Evolutionary conservation across 2,329 filamentous ascomycete species (phyloP).

Genomic region (Claviceps digitariae): DNA sequence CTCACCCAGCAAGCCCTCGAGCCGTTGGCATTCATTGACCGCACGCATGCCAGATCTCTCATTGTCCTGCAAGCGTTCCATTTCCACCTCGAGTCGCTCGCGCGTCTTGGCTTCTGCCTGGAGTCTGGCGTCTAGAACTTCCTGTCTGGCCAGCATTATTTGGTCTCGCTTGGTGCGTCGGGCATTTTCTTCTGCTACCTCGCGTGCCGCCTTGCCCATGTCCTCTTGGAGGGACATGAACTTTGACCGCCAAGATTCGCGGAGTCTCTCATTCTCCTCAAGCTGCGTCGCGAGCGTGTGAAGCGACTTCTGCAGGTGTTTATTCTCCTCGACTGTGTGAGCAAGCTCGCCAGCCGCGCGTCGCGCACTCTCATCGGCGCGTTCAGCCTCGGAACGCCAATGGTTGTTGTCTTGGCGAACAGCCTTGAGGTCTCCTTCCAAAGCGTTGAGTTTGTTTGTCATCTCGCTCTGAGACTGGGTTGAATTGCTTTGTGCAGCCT

Average conservation of each 20-base stretch:
- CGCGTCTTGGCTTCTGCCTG: conserved; percentile 60
- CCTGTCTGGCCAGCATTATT: conserved; percentile 63
- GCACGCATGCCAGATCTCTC: conserved; percentile 54
- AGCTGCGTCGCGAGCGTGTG: conserved; percentile 64
- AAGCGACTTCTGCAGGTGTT: conserved; percentile 60
- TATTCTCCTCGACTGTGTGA: conserved; percentile 45
- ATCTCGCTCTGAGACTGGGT: conserved; percentile 42
- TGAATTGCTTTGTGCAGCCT: conserved; percentile 48
- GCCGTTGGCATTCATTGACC: conserved; percentile 46
- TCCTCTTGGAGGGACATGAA: conserved; percentile 78
- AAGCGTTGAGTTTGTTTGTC: conserved; percentile 37
- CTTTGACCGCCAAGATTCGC: conserved; percentile 72
- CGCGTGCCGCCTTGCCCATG: conserved; percentile 64
- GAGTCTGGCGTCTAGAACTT: conserved; percentile 64
- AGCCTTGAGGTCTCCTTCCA: conserved; percentile 42
- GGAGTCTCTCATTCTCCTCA: conserved; percentile 72
- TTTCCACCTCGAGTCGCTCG: conserved; percentile 52
- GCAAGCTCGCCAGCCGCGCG: conserved; percentile 35
- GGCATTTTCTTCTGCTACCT: conserved; percentile 73
- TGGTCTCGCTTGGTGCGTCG: conserved; percentile 67
- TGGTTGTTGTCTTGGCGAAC: conserved; percentile 44
- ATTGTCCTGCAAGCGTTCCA: conserved; percentile 49
- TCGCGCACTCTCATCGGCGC: conserved; percentile 37
- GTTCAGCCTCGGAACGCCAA: conserved; percentile 49
- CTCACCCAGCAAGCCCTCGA: conserved; percentile 41